A percentile compares a stretch with the other conserved stretches of the same genome.
Conservation (phyloP, 2,329 filamentous ascomycete species). For the Fusarium camptoceras region DNA sequence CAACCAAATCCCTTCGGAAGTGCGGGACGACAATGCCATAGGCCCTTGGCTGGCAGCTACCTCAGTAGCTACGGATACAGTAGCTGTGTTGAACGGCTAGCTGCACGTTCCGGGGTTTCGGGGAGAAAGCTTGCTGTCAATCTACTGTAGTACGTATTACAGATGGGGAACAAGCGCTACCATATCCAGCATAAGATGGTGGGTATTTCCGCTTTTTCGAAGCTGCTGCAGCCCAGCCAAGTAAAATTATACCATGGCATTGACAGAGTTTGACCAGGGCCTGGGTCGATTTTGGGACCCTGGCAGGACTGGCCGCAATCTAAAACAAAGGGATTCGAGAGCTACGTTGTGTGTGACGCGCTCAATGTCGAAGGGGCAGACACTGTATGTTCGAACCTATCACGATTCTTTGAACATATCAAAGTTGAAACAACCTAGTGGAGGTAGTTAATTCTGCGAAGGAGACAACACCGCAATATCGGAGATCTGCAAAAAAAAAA, state of each 20-base stretch:
- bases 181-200: constrained; percentile 1
- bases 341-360: constrained; percentile 13
- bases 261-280: constrained; percentile 8
- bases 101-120: background rate
- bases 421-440: constrained; percentile 25
- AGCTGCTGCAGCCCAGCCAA: constrained; percentile 12
- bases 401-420: constrained; percentile 9
- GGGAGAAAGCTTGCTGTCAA: constrained; percentile 5
- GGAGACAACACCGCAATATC: constrained; percentile 2
- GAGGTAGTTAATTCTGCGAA: constrained; percentile 2
- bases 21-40: constrained; percentile 11
- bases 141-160: background rate
- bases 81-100: constrained; percentile 8
- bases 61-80: background rate
- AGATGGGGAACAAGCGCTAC: background rate
- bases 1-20: constrained; percentile 3
- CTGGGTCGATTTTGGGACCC: constrained; percentile 1
- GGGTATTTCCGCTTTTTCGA: constrained; percentile 4
- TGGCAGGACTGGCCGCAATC: constrained; percentile 16
- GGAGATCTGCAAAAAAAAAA: constrained; percentile 13
- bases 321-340: constrained; percentile 22
- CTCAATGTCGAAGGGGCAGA: constrained; percentile 2
- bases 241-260: constrained; percentile 23
- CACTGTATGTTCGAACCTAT: constrained; percentile 22
- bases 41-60: background rate